A percentile compares a stretch with the other conserved stretches of the same genome.
These are phyloP conservation scores for Tetrapisispora arboricola DNA, from an alignment of 805 yeast species.

Conservation along the genomic window DNA sequence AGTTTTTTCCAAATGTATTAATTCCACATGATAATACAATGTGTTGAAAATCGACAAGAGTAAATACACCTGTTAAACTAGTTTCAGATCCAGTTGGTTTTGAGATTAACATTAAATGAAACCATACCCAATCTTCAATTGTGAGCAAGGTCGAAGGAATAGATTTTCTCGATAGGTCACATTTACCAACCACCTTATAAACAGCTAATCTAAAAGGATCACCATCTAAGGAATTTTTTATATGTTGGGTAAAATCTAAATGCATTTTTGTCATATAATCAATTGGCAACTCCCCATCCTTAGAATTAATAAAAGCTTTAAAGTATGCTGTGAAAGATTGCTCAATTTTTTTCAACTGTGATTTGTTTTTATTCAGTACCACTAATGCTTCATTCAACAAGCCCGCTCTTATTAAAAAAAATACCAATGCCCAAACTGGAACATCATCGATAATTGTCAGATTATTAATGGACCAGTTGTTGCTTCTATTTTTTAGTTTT, in stretches of 20 bases:
- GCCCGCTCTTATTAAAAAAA: conserved; percentile 79
- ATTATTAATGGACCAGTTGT: conserved; percentile 42
- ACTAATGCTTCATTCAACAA: conserved; percentile 67
- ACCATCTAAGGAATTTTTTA: conserved; percentile 53
- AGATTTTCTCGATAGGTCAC: conserved; percentile 57
- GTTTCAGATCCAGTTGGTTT: conserved; percentile 42
- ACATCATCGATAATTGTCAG: conserved; percentile 63
- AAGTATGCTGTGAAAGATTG: conserved; percentile 73
- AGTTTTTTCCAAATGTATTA: conserved; percentile 58
- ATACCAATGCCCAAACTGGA: conserved; percentile 92
- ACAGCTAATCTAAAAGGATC: conserved; percentile 90
- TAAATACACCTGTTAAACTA: conserved; percentile 60
- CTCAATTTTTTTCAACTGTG: conserved; percentile 74
- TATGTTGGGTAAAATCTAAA: conserved; percentile 75
- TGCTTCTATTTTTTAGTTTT: conserved; percentile 35
- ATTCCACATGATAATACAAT: conserved; percentile 64
- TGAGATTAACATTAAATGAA: conserved; percentile 67
- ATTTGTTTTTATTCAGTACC: conserved; percentile 51
- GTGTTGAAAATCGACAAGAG: conserved; percentile 63
- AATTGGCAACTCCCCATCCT: conserved; percentile 46
- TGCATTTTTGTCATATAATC: conserved; percentile 61
- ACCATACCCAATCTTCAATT: conserved; percentile 96
- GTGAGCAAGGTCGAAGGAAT: conserved; percentile 65
- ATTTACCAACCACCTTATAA: conserved; percentile 87
- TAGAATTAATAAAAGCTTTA: conserved; percentile 52